Percentiles rank a stretch among this genome's conserved stretches.
Evolutionary conservation across 2,329 filamentous ascomycete genomes (phyloP).

Genomic region (Colletotrichum higginsianum): DNA sequence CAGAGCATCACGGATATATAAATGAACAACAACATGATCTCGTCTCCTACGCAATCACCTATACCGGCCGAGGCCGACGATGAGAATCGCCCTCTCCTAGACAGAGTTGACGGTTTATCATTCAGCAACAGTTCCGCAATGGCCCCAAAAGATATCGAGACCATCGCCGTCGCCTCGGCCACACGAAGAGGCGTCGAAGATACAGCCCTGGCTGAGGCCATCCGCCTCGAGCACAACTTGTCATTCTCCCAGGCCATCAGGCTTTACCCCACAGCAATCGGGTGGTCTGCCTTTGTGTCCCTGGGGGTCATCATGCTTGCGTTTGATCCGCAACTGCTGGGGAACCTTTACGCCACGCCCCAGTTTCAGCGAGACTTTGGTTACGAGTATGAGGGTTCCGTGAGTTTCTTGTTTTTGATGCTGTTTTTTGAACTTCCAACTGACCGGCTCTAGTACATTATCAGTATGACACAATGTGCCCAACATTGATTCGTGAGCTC

Average conservation of each 20-base stretch:
- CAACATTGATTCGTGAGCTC: background rate
- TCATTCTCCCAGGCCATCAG: conserved; percentile 57
- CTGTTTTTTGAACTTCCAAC: background rate
- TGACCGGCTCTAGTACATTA: conserved; percentile 50
- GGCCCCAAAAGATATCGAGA: conserved; percentile 25
- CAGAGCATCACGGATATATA: background rate
- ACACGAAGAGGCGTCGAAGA: conserved; percentile 30
- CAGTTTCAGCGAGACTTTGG: conserved; percentile 72
- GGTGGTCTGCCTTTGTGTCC: conserved; percentile 73
- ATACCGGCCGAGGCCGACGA: conserved; percentile 7
- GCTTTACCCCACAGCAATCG: conserved; percentile 62
- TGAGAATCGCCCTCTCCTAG: conserved; percentile 34
- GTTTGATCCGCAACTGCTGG: conserved; percentile 76
- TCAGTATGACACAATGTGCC: conserved; percentile 45
- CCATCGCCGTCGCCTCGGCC: conserved; percentile 1
- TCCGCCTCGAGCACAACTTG: conserved; percentile 55
- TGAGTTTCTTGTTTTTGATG: conserved; percentile 34
- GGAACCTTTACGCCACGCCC: conserved; percentile 72
- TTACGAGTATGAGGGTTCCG: conserved; percentile 60
- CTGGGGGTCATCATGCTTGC: conserved; percentile 73
- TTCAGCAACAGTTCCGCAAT: conserved; percentile 13
- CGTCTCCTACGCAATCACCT: conserved; percentile 9
- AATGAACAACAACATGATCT: conserved; percentile 25
- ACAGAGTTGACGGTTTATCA: background rate
- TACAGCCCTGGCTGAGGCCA: conserved; percentile 52